Conservation (phyloP, 163 green algal genomes). For the Scenedesmus sp. region DNA sequence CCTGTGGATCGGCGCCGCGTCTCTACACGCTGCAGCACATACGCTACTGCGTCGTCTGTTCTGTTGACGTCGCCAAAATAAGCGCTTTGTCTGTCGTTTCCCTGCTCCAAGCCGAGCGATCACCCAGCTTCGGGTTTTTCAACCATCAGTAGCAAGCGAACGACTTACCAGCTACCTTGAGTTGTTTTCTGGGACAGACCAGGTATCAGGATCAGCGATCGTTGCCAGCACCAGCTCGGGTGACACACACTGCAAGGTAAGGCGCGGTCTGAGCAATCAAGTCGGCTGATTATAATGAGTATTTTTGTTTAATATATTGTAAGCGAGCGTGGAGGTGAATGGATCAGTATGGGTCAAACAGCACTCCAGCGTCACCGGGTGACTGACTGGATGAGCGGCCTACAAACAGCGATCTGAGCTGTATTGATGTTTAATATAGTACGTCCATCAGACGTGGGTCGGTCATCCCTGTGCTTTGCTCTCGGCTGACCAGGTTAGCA, state of each 20-base stretch:
- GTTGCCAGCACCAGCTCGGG: not conserved
- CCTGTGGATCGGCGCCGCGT: not conserved
- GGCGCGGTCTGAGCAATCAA: not conserved
- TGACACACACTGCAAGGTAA: not conserved
- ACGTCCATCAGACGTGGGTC: not conserved
- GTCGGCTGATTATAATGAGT: not conserved
- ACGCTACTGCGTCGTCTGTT: not conserved
- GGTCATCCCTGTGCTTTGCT: not conserved
- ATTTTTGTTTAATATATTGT: not conserved
- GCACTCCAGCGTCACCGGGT: not conserved
- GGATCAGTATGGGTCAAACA: not conserved
- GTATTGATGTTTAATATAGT: not conserved
- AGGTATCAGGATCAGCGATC: not conserved
- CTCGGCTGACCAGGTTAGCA: not conserved
- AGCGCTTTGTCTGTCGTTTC: not conserved
- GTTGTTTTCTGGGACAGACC: not conserved
- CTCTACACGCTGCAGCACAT: not conserved
- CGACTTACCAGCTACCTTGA: not conserved
- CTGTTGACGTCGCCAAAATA: too few species aligned
- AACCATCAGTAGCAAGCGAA: not conserved
- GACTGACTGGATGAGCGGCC: not conserved
- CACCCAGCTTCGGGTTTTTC: not conserved
- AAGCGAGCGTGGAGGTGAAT: too few species aligned
- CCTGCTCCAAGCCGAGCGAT: slow-evolving; percentile 1
- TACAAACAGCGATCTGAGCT: not conserved